Percentiles rank a stretch among this genome's conserved stretches.
Conservation (phyloP, 176 grass and related monocot genomes). For the Thinopyrum elongatum region DNA sequence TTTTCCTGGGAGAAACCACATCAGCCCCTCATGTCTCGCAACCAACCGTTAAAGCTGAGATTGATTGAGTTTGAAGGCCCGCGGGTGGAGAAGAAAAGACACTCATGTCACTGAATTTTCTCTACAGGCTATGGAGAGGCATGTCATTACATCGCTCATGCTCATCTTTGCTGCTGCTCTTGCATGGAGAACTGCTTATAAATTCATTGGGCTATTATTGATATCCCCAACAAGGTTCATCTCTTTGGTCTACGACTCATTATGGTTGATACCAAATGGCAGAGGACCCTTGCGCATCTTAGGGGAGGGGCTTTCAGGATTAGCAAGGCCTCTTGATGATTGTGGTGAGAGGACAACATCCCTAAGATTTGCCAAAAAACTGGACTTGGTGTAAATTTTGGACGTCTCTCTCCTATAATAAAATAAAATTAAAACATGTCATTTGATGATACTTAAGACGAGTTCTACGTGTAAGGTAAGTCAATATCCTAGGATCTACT, state of each 20-base stretch:
- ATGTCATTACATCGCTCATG: conserved; percentile 9
- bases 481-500: too few species aligned
- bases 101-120: neutral
- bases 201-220: conserved; percentile 19
- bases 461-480: too few species aligned
- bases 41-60: conserved; percentile 35
- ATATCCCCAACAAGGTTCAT: conserved; percentile 13
- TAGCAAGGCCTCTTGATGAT: conserved; percentile 30
- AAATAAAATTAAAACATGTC: conserved; percentile 6
- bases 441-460: neutral
- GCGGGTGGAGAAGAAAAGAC: conserved; percentile 6
- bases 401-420: conserved; percentile 33
- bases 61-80: neutral
- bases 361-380: conserved; percentile 14
- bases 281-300: conserved; percentile 68
- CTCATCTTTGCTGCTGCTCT: conserved; percentile 18
- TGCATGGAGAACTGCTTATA: conserved; percentile 20
- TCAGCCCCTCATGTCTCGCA: conserved; percentile 23
- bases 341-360: conserved; percentile 33
- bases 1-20: conserved; percentile 34
- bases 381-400: conserved; percentile 57
- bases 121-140: conserved; percentile 31
- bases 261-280: conserved; percentile 37
- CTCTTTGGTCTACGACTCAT: conserved; percentile 31
- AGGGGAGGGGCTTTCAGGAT: conserved; percentile 47